Evolutionary conservation across 306 rosid species (phyloP), one percentile per base, ranked within the genome.

Genomic region (Dryas drummondii): DNA sequence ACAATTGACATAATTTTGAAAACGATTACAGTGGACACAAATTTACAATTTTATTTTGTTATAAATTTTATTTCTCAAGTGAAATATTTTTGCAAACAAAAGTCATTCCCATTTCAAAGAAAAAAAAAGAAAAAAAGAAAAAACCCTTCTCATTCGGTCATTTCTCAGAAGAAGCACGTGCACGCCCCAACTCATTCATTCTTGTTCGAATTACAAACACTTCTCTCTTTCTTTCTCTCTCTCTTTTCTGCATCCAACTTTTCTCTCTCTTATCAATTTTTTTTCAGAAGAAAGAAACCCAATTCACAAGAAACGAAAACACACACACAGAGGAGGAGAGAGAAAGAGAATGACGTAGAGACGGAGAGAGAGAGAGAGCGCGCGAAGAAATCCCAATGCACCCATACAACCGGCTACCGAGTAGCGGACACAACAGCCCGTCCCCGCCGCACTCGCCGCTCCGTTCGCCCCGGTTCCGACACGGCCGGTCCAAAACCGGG

Each of bases 371-470:
- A 13, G 76, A 27, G 52, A 27, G 47, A 41, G 47, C 9, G 26
- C 41, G 50, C n/a, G 27, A 76, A 56, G 53, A 72, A 59, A 77
- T 74, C 78, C 78, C 75, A 81, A 94, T 94, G 98, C 96, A 90
- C 89, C 78, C 96, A 15, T 82, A 84, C 81, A 88, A 85, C 72
- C 89, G 98, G 89, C 88, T 94, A 76, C 98, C 98, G 64, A 87
- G 86, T 76, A 90, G 98, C 75, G 98, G 98, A 69, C 98, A 91
- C 82, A 81, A 86, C 64, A 86, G 97, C 66, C 98, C 98, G 46
- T 91, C 98, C 12, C 91, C 98, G 49, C 98, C 98, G 44, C 81
- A 68, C 59, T 94, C 98, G 6, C 97, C 98, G 16, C 86, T 85
- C 26, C 89, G 97, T 46, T 94, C 98, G 0, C 98, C 98, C 22